Evolutionary conservation across 1,284 basidiomycete species (phyloP).

Genomic region (Mycosarcoma maydis): DNA sequence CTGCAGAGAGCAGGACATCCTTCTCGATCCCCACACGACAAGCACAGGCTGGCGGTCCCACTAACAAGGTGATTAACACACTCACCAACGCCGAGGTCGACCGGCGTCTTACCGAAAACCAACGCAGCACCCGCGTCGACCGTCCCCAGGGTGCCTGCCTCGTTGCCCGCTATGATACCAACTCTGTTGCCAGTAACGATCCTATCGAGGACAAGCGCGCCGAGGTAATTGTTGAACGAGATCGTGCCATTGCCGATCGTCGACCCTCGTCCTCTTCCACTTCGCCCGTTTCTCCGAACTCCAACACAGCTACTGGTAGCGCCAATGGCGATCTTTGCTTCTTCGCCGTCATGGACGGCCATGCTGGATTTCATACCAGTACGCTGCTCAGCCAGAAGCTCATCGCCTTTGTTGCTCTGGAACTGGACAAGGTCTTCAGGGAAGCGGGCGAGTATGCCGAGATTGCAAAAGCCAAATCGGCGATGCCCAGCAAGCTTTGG

Average conservation of each 20-base stretch:
- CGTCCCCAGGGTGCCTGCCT: constrained; percentile 57
- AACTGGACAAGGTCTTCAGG: constrained; percentile 73
- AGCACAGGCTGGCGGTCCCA: constrained; percentile 39
- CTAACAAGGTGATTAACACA: constrained; percentile 59
- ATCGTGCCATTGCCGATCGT: constrained; percentile 47
- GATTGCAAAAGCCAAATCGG: constrained; percentile 61
- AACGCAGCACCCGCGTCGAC: constrained; percentile 59
- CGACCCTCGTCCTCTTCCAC: constrained; percentile 18
- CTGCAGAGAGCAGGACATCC: constrained; percentile 40
- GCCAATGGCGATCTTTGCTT: constrained; percentile 69
- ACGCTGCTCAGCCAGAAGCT: constrained; percentile 83
- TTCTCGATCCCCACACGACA: constrained; percentile 59
- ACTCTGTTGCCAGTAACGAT: constrained; percentile 61
- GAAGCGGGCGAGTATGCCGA: constrained; percentile 65
- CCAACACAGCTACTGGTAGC: constrained; percentile 24
- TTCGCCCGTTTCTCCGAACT: constrained; percentile 9
- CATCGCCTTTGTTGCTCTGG: constrained; percentile 84
- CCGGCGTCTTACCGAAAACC: constrained; percentile 55
- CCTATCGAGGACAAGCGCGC: constrained; percentile 65
- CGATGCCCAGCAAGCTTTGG: constrained; percentile 58
- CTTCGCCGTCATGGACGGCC: constrained; percentile 92
- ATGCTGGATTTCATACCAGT: constrained; percentile 85
- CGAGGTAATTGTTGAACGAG: constrained; percentile 65
- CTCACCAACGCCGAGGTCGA: constrained; percentile 61
- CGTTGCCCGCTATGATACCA: constrained; percentile 65